Base-by-base conservation (phyloP, 2,329 filamentous ascomycete genomes). In the Pseudogymnoascus sp. region DNA sequence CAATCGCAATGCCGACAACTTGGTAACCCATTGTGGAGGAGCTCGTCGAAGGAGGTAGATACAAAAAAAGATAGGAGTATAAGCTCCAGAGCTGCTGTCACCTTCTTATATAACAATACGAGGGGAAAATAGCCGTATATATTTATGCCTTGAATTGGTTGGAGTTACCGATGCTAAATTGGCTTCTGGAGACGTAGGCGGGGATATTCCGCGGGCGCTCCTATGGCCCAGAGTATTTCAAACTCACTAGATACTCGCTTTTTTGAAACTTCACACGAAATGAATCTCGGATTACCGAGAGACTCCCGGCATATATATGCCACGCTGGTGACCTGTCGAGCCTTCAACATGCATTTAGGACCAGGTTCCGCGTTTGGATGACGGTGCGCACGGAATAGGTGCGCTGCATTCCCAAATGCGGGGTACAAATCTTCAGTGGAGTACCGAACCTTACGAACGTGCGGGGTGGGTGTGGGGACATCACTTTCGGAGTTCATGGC, bases 1-100 rank as follows among this genome's bases (percentile, higher is more conserved):
- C 53, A 7, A 71, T n/a, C 16, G 69, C 67, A 25, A 72, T 62
- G 56, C 66, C 69, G 11, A 66, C 66, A 10, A 67, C 38, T 53
- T 64, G 63, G 56, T 37, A 38, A 18, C 56, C 35, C 63, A 64
- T 62, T 37, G 63, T 60, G 42, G 21, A 44, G 23, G 60, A 47
- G 33, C 10, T 56, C 12, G 11, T 56, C 28, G 50, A n/a, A 33
- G n/a, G 28, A 10, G 16, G 16, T 33, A 31, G 10, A 35, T 56
- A 35, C 10, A 35, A 56, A 21, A 21, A 18, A 6, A 21, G 50
- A 33, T 56, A 14, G 28, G 14, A n/a, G 14, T 35, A 56, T 12
- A 56, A 7, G 16, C 28, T 33, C 3, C 28, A 18, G 50, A 5
- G 28, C 28, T 21, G 28, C 16, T 56, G 3, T 31, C 25, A 10